Conservation (phyloP, 192 early-diverging fungal genomes). For the Cetraspora pellucida region DNA sequence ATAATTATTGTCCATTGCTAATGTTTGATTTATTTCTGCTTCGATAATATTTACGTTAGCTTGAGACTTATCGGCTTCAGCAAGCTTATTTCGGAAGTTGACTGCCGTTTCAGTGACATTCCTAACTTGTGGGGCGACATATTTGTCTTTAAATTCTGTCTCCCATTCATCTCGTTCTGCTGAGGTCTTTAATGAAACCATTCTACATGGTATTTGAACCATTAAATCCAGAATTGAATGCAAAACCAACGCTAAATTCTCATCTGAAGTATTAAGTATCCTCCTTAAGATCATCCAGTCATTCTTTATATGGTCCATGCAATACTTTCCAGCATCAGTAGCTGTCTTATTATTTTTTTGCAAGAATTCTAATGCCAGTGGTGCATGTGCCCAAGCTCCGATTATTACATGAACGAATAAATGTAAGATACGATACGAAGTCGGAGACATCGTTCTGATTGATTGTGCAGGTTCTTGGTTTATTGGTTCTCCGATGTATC, state of each 20-base stretch:
- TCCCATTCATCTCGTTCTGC: not conserved
- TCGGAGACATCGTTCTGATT: conserved; percentile 5
- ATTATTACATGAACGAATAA: conserved; percentile 31
- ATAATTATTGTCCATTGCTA: conserved; percentile 25
- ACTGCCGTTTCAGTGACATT: not conserved
- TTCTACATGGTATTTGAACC: not conserved
- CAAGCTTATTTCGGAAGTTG: not conserved
- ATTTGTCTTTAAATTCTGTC: not conserved
- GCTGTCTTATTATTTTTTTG: not conserved
- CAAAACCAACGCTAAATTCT: conserved; percentile 28
- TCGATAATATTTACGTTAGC: not conserved
- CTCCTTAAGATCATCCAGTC: conserved; percentile 32
- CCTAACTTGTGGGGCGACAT: not conserved
- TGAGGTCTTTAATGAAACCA: not conserved
- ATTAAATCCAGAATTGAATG: conserved; percentile 27
- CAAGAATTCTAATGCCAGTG: not conserved
- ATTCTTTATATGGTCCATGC: conserved; percentile 27
- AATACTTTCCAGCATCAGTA: conserved; percentile 4
- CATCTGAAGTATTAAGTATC: conserved; percentile 15
- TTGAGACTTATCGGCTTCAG: not conserved
- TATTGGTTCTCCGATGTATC: conserved; percentile 14
- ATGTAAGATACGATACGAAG: conserved; percentile 33
- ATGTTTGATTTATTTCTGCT: conserved; percentile 9
- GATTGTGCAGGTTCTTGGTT: not conserved
- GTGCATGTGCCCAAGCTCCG: not conserved